Evolutionary conservation across 768 basidiomycete genomes (phyloP).

Genomic region (Tulasnella sp.): DNA sequence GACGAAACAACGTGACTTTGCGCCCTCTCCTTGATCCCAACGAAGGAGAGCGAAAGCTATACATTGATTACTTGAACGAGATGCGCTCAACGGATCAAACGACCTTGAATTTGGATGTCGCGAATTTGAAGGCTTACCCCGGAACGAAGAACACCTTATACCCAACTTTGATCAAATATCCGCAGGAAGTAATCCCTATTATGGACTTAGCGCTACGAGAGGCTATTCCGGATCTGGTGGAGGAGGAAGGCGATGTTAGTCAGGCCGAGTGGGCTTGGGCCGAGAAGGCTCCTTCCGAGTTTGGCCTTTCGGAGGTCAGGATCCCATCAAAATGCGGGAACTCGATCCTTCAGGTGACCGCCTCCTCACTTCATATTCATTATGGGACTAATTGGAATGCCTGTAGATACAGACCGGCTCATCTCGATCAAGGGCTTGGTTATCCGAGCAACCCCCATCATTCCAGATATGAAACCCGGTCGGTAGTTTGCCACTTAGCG

Average conservation of each 20-base stretch:
- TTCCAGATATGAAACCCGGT: constrained; percentile 92
- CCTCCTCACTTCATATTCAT: background rate
- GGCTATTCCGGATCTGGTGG: constrained; percentile 78
- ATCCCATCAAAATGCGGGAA: constrained; percentile 81
- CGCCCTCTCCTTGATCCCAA: constrained; percentile 49
- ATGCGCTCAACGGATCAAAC: constrained; percentile 91
- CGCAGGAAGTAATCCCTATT: constrained; percentile 92
- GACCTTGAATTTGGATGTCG: constrained; percentile 83
- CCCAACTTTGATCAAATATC: constrained; percentile 80
- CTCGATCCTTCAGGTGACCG: constrained; percentile 83
- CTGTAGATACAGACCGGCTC: constrained; percentile 91
- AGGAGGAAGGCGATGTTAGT: constrained; percentile 58
- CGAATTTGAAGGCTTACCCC: constrained; percentile 80
- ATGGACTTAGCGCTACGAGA: constrained; percentile 97
- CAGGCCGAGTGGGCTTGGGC: constrained; percentile 71
- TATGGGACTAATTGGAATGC: background rate
- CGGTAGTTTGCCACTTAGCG: constrained; percentile 15
- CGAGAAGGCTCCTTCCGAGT: constrained; percentile 39
- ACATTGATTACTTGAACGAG: constrained; percentile 71
- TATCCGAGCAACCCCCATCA: constrained; percentile 93
- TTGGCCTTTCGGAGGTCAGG: constrained; percentile 74
- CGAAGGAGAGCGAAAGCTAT: constrained; percentile 60
- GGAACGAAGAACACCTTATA: constrained; percentile 68
- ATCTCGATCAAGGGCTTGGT: constrained; percentile 94
- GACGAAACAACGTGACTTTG: constrained; percentile 48